phyloP scores from a whole-genome alignment of 75 land plant species.

The Chamaecyparis obtusa region DNA sequence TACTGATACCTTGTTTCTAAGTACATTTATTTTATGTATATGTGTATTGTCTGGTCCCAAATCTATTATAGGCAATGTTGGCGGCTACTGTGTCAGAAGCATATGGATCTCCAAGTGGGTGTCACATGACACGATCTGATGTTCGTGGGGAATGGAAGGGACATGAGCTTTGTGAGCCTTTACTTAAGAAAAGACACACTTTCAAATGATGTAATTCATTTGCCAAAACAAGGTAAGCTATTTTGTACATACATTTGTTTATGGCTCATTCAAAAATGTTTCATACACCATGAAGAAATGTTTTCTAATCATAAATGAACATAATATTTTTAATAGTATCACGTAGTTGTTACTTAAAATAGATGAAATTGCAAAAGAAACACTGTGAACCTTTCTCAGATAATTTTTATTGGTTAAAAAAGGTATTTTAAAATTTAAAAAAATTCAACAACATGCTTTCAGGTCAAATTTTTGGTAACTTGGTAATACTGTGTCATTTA shows the following conservation, averaged over 20 bases:
- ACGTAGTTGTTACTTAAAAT: not conserved
- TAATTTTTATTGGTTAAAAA: not conserved
- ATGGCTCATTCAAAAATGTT: no score
- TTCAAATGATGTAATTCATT: not conserved
- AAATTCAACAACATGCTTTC: not conserved
- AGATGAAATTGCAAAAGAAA: not conserved
- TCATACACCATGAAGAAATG: no score
- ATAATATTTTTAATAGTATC: no score
- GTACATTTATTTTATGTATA: not conserved
- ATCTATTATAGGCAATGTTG: slow-evolving; percentile 3
- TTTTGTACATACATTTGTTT: not conserved
- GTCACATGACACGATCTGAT: not conserved
- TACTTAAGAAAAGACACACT: not conserved
- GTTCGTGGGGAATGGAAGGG: not conserved
- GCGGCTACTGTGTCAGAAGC: not conserved
- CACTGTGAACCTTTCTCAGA: not conserved
- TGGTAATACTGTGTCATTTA: no score
- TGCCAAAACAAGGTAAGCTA: not conserved
- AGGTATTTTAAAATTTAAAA: not conserved
- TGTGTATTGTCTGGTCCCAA: not conserved
- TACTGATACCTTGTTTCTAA: not conserved
- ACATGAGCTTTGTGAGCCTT: not conserved
- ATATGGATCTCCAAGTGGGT: slow-evolving; percentile 1
- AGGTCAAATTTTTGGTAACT: not conserved
- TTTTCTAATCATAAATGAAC: no score